These are phyloP conservation scores for Spathaspora gorwiae DNA, from an alignment of 805 yeast species.

Conservation along the genomic window DNA sequence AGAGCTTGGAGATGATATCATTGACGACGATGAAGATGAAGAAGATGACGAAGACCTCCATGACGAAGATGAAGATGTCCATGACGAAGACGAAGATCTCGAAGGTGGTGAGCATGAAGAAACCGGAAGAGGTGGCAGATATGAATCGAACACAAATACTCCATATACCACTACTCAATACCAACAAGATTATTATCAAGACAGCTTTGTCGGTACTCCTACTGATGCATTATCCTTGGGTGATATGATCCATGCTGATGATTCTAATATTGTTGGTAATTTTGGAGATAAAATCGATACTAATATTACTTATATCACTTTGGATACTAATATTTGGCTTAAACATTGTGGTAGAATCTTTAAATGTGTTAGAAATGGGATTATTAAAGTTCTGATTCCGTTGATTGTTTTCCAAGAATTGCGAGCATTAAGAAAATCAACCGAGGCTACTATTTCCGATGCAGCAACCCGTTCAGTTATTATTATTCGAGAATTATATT, in stretches of 20 bases:
- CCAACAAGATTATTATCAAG: constrained; percentile 8
- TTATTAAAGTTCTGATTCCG: constrained; percentile 62
- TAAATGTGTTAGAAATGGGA: constrained; percentile 58
- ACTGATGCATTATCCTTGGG: constrained; percentile 8
- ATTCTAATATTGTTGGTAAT: constrained; percentile 37
- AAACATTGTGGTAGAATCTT: constrained; percentile 74
- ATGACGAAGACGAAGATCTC: constrained; percentile 23
- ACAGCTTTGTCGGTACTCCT: constrained; percentile 7
- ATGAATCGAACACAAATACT: neutral
- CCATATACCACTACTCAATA: constrained; percentile 3
- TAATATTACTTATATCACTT: constrained; percentile 51
- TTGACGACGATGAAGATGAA: constrained; percentile 17
- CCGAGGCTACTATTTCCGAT: constrained; percentile 70
- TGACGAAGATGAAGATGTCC: constrained; percentile 19
- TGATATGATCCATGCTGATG: constrained; percentile 2
- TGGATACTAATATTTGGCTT: constrained; percentile 79
- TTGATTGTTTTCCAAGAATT: constrained; percentile 75
- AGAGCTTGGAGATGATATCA: constrained; percentile 14
- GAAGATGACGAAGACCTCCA: no score
- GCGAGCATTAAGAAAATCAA: constrained; percentile 63
- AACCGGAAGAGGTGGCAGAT: neutral
- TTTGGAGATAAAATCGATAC: constrained; percentile 57
- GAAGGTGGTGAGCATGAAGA: constrained; percentile 5
- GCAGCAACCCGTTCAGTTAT: constrained; percentile 80
- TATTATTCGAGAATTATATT: constrained; percentile 61